These are phyloP conservation scores for Starmerella geochares DNA, from an alignment of 805 yeast species.

Conservation along the genomic window DNA sequence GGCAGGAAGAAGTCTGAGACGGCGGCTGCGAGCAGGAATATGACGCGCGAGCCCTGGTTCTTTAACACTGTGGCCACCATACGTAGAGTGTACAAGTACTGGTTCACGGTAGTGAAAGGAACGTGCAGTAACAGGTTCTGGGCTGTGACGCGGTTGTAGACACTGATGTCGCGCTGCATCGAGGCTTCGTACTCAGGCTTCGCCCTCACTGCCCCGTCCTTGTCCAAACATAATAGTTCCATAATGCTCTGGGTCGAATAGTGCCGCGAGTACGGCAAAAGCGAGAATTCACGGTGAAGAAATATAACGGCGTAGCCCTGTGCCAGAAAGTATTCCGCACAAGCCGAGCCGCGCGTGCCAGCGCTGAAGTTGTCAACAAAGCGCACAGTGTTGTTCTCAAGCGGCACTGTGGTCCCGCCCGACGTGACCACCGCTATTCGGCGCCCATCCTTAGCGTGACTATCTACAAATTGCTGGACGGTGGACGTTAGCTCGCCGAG, in stretches of 20 bases:
- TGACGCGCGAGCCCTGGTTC: constrained; percentile 42
- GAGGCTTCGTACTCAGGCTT: constrained; percentile 48
- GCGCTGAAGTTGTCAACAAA: constrained; percentile 96
- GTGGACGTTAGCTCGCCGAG: constrained; percentile 50
- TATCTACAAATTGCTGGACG: constrained; percentile 50
- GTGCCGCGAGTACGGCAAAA: constrained; percentile 86
- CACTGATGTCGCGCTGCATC: constrained; percentile 47
- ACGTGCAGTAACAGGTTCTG: constrained; percentile 50
- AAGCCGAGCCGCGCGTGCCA: constrained; percentile 94
- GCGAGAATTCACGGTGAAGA: constrained; percentile 81
- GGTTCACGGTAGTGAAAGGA: constrained; percentile 92
- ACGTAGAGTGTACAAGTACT: constrained; percentile 76
- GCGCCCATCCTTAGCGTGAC: constrained; percentile 37
- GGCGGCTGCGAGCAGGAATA: constrained; percentile 92
- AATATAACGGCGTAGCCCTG: constrained; percentile 87
- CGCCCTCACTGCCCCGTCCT: constrained; percentile 46
- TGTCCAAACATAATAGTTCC: constrained; percentile 58
- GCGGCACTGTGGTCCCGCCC: constrained; percentile 97
- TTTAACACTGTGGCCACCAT: constrained; percentile 49
- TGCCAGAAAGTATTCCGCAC: constrained; percentile 82
- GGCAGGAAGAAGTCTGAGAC: constrained; percentile 96
- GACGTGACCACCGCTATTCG: constrained; percentile 76
- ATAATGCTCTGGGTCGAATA: constrained; percentile 73
- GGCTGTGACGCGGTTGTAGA: constrained; percentile 40
- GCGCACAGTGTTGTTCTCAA: constrained; percentile 92